phyloP scores from a whole-genome alignment of 345 rosid genomes.

The Passiflora organensis region DNA sequence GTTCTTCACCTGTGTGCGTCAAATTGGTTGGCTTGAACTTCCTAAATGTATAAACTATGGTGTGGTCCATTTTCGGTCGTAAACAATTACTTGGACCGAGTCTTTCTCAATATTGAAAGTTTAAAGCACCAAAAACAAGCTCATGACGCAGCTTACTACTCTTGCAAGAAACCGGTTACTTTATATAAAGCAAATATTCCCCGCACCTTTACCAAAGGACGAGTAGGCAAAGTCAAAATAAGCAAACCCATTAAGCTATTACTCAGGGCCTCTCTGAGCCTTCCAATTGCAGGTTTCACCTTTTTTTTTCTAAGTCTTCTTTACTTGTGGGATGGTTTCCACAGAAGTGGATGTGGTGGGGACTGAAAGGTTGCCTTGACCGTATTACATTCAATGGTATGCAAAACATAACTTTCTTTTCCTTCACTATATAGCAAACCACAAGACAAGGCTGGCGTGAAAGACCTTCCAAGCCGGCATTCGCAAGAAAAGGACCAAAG shows the following conservation, averaged over 20 bases:
- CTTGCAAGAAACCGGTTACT: slow-evolving; percentile 1
- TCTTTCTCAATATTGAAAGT: no score
- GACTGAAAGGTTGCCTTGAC: no score
- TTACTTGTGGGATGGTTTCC: background rate
- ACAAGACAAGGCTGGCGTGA: background rate
- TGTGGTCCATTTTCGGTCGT: no score
- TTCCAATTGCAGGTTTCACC: background rate
- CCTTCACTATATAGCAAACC: background rate
- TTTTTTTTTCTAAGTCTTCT: background rate
- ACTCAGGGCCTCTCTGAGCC: background rate
- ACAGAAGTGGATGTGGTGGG: background rate
- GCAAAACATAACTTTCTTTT: background rate
- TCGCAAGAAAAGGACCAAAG: background rate
- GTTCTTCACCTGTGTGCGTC: no score
- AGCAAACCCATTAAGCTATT: background rate
- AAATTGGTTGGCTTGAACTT: no score
- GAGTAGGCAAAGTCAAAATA: background rate
- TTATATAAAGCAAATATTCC: background rate
- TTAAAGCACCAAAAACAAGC: background rate
- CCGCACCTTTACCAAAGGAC: background rate
- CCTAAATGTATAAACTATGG: no score
- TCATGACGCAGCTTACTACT: background rate
- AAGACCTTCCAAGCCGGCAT: background rate
- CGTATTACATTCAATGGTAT: no score
- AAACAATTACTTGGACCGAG: no score